Conservation (phyloP, 306 rosid genomes). For the Fragaria ananassa region DNA sequence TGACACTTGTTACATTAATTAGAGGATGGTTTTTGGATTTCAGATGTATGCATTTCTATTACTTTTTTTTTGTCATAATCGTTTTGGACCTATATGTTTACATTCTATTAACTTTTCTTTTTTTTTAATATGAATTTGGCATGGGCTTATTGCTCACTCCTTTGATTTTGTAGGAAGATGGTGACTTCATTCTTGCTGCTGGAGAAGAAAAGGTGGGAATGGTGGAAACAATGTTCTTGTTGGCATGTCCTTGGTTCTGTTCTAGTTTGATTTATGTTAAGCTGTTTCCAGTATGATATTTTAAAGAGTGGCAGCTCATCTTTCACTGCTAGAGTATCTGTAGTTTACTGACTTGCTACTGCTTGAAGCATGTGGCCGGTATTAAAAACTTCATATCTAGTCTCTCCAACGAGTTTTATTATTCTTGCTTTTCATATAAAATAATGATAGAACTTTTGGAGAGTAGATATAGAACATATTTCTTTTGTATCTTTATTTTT, state of each 20-base stretch:
- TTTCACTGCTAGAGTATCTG: not conserved
- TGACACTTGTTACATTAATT: not conserved
- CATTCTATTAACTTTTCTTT: not conserved
- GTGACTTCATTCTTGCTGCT: conserved; percentile 68
- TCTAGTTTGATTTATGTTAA: not conserved
- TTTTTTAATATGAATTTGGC: not conserved
- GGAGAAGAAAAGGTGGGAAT: conserved; percentile 73
- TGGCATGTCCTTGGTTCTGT: not conserved
- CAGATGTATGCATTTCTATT: not conserved
- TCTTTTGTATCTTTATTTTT: not conserved
- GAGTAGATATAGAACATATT: not conserved
- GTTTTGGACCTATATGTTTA: not conserved
- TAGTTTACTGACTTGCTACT: not conserved
- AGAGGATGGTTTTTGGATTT: not conserved
- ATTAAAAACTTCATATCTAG: not conserved
- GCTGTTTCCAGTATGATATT: not conserved
- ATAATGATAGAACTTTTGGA: not conserved
- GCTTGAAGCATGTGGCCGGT: not conserved
- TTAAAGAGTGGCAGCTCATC: not conserved
- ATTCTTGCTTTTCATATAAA: not conserved
- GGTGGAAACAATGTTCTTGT: not conserved
- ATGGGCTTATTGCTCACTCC: conserved; percentile 29
- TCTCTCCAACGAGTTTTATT: not conserved
- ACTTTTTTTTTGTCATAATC: not conserved
- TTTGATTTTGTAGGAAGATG: conserved; percentile 68